Evolutionary conservation across 352 stramenopile genomes (phyloP).

Genomic region (Phytopythium vexans): DNA sequence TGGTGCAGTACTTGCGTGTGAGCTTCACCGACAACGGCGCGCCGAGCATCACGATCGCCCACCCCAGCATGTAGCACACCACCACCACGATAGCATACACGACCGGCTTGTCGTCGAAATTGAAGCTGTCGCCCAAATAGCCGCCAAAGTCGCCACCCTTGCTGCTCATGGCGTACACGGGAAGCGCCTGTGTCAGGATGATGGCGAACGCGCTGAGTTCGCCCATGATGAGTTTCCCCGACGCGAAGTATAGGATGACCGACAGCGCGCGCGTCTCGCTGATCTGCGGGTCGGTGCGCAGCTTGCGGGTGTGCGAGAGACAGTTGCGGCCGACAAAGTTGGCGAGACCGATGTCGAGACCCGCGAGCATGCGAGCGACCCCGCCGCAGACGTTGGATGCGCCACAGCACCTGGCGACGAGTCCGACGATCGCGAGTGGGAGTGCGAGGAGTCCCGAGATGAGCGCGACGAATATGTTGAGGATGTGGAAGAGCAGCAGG

Average conservation of each 20-base stretch:
- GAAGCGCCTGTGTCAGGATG: slow-evolving; percentile 1
- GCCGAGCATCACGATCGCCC: slow-evolving; percentile 1
- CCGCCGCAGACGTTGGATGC: slow-evolving; percentile 1
- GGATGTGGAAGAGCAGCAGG: slow-evolving; percentile 1
- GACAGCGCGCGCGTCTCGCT: background rate
- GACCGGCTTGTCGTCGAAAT: slow-evolving; percentile 6
- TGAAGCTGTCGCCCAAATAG: slow-evolving; percentile 7
- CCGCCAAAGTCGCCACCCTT: slow-evolving; percentile 6
- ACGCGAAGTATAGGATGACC: background rate
- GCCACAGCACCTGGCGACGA: slow-evolving; percentile 2
- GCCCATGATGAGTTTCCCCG: slow-evolving; percentile 1
- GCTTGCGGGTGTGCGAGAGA: background rate
- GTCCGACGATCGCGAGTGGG: background rate
- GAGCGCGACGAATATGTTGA: background rate
- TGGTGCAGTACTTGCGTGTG: slow-evolving; percentile 4
- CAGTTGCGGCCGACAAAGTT: slow-evolving; percentile 5
- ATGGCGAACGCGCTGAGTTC: slow-evolving; percentile 1
- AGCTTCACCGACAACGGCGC: slow-evolving; percentile 6
- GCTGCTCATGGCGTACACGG: background rate
- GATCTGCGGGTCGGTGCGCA: slow-evolving; percentile 1
- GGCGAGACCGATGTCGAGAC: slow-evolving; percentile 2
- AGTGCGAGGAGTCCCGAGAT: background rate
- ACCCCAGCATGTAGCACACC: background rate
- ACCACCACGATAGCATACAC: slow-evolving; percentile 2
- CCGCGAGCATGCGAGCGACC: background rate